Percentiles rank a stretch among this genome's conserved stretches.
phyloP scores from a whole-genome alignment of 2,329 filamentous ascomycete genomes.

The Chaetomiaceae sp. region DNA sequence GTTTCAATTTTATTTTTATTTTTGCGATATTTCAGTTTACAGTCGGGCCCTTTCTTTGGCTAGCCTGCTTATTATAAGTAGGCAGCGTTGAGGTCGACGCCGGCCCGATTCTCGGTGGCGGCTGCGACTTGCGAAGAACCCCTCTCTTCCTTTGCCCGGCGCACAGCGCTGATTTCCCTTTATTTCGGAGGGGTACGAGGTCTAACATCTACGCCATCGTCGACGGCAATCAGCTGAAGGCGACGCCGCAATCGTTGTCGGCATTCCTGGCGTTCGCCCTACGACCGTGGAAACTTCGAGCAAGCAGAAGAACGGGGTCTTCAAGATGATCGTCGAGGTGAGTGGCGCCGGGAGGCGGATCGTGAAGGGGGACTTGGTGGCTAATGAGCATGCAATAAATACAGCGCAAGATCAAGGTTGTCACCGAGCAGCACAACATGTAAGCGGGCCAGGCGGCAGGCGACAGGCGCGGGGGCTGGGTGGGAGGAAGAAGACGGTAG shows the following conservation, averaged over 20 bases:
- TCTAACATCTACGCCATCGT: not conserved
- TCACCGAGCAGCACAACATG: constrained; percentile 88
- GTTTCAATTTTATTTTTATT: no score
- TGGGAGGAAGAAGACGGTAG: not conserved
- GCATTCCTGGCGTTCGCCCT: not conserved
- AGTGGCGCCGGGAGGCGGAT: not conserved
- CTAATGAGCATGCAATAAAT: constrained; percentile 32
- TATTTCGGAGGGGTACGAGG: not conserved
- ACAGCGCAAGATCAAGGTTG: constrained; percentile 85
- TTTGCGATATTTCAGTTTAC: no score
- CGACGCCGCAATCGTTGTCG: constrained; percentile 1
- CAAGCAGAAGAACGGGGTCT: not conserved
- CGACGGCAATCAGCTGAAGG: not conserved
- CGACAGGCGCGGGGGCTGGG: not conserved
- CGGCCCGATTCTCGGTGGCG: not conserved
- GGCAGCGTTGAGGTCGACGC: not conserved
- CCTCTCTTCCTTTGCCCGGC: not conserved
- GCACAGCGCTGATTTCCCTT: no score
- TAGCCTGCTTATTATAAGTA: no score
- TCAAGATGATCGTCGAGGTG: constrained; percentile 39
- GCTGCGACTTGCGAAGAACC: not conserved
- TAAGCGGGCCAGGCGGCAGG: constrained; percentile 38
- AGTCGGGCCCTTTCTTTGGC: no score
- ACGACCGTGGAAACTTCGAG: not conserved
- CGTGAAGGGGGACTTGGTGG: not conserved